A percentile compares a stretch with the other conserved stretches of the same genome.
phyloP scores from a whole-genome alignment of 257 asterid species.

The Cordia subcordata region DNA sequence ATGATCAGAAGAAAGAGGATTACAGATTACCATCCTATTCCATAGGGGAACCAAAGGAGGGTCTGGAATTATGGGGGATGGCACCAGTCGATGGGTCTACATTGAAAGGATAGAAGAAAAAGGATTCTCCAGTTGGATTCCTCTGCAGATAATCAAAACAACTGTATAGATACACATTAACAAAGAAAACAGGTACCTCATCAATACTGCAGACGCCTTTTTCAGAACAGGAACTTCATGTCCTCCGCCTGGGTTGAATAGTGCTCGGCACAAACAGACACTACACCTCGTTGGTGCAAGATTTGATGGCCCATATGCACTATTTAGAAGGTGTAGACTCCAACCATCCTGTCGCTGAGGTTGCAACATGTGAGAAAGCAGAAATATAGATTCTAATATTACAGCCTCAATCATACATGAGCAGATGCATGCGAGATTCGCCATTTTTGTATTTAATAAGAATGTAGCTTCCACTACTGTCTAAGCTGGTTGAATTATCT shows the following conservation, averaged over 20 bases:
- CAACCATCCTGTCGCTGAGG: slow-evolving; percentile 32
- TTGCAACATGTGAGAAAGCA: background rate
- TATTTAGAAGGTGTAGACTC: slow-evolving; percentile 21
- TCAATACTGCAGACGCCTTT: slow-evolving; percentile 21
- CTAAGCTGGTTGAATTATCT: no score
- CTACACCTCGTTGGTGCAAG: slow-evolving; percentile 16
- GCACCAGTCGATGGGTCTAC: background rate
- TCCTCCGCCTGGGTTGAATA: slow-evolving; percentile 32
- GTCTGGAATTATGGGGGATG: background rate
- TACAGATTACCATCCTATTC: background rate
- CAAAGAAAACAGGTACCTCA: slow-evolving; percentile 18
- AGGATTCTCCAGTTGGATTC: background rate
- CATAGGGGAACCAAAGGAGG: background rate
- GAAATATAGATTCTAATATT: no score
- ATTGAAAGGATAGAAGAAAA: background rate
- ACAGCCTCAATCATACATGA: no score
- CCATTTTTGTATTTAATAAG: no score
- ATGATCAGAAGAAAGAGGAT: background rate
- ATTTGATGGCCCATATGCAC: slow-evolving; percentile 15
- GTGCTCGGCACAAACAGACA: slow-evolving; percentile 28
- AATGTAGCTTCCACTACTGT: no score
- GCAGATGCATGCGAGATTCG: no score
- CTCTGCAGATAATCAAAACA: no score
- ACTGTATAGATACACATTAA: background rate
- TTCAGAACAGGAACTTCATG: slow-evolving; percentile 24